Evolutionary conservation across 1,284 basidiomycete species (phyloP).

Genomic region (Apiotrichum domesticum): DNA sequence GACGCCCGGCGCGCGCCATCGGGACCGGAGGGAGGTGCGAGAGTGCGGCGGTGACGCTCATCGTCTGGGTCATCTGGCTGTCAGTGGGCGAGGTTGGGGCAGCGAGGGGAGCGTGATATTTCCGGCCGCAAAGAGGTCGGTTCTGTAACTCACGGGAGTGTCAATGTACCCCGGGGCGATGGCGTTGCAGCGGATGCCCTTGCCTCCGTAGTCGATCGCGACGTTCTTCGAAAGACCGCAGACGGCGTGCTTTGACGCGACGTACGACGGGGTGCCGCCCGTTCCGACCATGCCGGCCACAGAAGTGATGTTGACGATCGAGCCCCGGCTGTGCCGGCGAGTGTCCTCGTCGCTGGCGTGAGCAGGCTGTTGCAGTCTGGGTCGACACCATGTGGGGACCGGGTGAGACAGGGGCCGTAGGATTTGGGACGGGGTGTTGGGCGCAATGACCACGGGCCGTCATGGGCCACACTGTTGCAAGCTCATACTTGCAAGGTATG

Average conservation of each 20-base stretch:
- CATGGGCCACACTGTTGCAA: too few relatives aligned
- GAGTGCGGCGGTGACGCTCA: constrained; percentile 15
- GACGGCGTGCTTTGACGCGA: constrained; percentile 18
- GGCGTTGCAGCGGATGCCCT: constrained; percentile 13
- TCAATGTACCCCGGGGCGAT: constrained; percentile 15
- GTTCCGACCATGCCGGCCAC: not conserved
- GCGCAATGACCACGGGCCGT: too few relatives aligned
- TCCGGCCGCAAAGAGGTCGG: too few relatives aligned
- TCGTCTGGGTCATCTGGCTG: constrained; percentile 22
- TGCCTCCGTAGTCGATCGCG: constrained; percentile 9
- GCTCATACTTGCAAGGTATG: too few relatives aligned
- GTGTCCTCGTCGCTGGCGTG: not conserved
- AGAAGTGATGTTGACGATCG: constrained; percentile 16
- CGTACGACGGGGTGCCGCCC: constrained; percentile 2
- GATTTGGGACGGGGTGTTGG: too few relatives aligned
- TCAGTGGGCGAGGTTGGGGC: not conserved
- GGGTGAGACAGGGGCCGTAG: too few relatives aligned
- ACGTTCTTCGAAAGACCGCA: constrained; percentile 11
- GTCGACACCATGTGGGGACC: too few relatives aligned
- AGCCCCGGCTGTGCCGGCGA: constrained; percentile 13
- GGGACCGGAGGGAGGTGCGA: constrained; percentile 18
- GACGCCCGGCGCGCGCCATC: constrained; percentile 24
- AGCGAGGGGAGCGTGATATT: too few relatives aligned
- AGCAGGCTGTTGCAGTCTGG: too few relatives aligned
- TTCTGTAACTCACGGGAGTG: constrained; percentile 1